Evolutionary conservation across 2,329 filamentous ascomycete species (phyloP), one percentile per base, ranked within the genome.

Genomic region (Stromatinia cepivora): DNA sequence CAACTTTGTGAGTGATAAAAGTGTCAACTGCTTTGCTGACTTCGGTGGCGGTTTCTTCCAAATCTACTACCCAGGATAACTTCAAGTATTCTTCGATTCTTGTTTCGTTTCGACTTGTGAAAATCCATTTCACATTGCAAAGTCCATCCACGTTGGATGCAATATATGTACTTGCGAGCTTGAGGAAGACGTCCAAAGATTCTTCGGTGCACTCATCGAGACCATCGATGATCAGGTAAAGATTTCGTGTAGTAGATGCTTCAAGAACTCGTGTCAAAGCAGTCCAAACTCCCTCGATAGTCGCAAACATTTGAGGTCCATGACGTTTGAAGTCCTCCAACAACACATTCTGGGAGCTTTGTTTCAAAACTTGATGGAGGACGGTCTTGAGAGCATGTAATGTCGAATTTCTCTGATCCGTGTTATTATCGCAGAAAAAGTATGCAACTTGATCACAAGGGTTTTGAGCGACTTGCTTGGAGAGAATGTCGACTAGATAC

Each of bases 41-140:
- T 20, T 69, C 59, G 25, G 50, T 7, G 28, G 67, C 28, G 13
- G 42, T 39, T 6, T 65, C 52, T 66, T 69, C 67, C 42, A 69
- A 50, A 56, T 69, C 34, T 13, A 69, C 39, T 8, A 66, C 61
- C 42, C 61, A 57, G 22, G 67, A 69, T 9, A 58, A 57, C 28
- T 66, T 69, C 31, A 69, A 45, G 42, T 66, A 66, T 25, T 69
- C 67, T 39, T 66, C 52, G 34, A 69, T 69, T 39, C 20, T 66
- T 2, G 67, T 69, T 39, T 69, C 67, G 4, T 69, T 66, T 28
- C 59, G 61, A 59, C 67, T 69, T n/a, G 67, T 69, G 4, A 69
- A 69, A 17, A 69, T 69, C 61, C 67, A 69, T 25, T 69, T 69
- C 13, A 69, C 61, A n/a, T 69, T 69, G 61, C 67, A 69, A n/a